Conservation (phyloP, 2,329 filamentous ascomycete species). For the Botrytis medusae region DNA sequence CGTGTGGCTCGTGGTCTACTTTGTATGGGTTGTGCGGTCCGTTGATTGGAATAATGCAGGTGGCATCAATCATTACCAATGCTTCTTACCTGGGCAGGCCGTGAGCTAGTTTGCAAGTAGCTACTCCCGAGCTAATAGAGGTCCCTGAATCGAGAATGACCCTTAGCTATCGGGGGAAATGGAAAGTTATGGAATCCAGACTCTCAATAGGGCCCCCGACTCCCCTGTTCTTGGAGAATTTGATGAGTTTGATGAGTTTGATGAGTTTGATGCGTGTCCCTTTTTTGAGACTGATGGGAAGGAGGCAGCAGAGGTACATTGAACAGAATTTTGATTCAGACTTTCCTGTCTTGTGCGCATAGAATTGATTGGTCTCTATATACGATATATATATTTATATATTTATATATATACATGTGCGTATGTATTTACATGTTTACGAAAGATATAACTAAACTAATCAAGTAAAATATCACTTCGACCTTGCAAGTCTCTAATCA, state of each 20-base stretch:
- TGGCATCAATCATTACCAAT: neutral
- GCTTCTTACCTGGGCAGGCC: neutral
- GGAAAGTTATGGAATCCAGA: neutral
- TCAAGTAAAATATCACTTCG: no score
- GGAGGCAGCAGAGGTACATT: no score
- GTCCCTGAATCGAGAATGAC: neutral
- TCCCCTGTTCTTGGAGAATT: neutral
- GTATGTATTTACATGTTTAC: no score
- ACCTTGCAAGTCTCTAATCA: neutral
- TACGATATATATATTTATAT: no score
- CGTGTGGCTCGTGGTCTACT: neutral
- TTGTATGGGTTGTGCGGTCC: no score
- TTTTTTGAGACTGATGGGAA: no score
- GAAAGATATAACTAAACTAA: no score
- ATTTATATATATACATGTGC: no score
- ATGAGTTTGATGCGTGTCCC: no score
- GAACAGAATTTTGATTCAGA: no score
- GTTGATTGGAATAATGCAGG: neutral
- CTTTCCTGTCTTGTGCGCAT: no score
- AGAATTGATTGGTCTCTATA: no score
- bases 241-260: neutral
- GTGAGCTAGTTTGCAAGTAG: neutral
- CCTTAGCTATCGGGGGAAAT: neutral
- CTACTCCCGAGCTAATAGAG: neutral
- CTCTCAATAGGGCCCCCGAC: neutral